phyloP scores from a whole-genome alignment of 139 green algal genomes.

The Desmodesmus armatus region DNA sequence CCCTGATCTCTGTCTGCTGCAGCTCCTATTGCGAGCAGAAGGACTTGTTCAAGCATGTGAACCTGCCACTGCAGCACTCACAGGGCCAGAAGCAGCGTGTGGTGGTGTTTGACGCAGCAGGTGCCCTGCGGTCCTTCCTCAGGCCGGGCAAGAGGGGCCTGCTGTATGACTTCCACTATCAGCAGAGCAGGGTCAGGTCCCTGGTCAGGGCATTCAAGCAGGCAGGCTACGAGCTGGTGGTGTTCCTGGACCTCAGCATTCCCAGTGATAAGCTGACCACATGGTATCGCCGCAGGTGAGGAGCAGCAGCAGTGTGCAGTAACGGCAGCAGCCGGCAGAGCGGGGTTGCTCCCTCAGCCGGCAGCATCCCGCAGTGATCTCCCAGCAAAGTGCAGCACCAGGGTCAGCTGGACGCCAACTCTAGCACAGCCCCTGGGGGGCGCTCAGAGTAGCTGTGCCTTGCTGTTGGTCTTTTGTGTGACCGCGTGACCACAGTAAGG shows the following conservation, averaged over 20 bases:
- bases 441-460: too few relatives aligned
- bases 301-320: too few relatives aligned
- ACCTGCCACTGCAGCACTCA: neutral
- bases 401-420: too few relatives aligned
- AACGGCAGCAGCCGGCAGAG: too few relatives aligned
- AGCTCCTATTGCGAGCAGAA: slow-evolving; percentile 35
- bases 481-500: too few relatives aligned
- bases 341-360: too few relatives aligned
- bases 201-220: slow-evolving; percentile 29
- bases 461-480: too few relatives aligned
- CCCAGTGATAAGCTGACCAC: slow-evolving; percentile 34
- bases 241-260: slow-evolving; percentile 39
- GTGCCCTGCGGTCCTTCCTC: slow-evolving; percentile 30
- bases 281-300: slow-evolving; percentile 44
- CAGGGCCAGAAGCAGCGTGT: slow-evolving; percentile 1
- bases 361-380: too few relatives aligned
- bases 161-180: slow-evolving; percentile 44
- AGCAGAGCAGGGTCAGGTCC: slow-evolving; percentile 6
- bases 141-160: neutral
- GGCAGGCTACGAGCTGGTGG: slow-evolving; percentile 33
- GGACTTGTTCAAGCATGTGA: slow-evolving; percentile 22
- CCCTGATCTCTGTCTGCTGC: neutral
- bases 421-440: too few relatives aligned
- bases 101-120: slow-evolving; percentile 42
- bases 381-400: too few relatives aligned